phyloP scores from a whole-genome alignment of 108 stramenopile genomes.

The Cyclotella baltica region DNA sequence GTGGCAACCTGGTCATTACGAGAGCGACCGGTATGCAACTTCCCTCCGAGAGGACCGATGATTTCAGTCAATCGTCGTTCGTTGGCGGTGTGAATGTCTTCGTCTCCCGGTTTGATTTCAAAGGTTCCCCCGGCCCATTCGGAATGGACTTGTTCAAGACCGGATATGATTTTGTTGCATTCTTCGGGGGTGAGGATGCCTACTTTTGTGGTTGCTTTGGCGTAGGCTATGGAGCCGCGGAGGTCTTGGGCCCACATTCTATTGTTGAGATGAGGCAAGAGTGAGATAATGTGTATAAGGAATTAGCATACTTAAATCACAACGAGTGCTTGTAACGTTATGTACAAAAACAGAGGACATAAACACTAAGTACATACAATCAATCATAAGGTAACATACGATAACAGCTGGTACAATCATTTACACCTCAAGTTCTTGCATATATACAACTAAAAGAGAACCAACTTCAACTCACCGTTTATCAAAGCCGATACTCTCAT shows the following conservation, averaged over 20 bases:
- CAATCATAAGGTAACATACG: no score
- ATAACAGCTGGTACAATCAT: no score
- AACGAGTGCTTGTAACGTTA: no score
- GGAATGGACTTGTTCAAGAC: constrained; percentile 80
- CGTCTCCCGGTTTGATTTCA: constrained; percentile 91
- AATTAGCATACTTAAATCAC: no score
- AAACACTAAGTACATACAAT: no score
- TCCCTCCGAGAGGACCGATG: constrained; percentile 93
- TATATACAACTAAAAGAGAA: no score
- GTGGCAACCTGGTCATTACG: constrained; percentile 99
- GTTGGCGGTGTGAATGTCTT: constrained; percentile 99
- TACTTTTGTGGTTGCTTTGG: constrained; percentile 87
- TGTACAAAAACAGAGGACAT: no score
- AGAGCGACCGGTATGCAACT: constrained; percentile 97
- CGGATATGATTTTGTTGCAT: constrained; percentile 67
- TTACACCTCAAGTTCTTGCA: no score
- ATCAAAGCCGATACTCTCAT: constrained; percentile 95
- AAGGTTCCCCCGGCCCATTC: constrained; percentile 96
- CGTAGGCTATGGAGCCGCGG: constrained; percentile 94
- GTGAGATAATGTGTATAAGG: neutral
- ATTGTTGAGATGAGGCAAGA: neutral
- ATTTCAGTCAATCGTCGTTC: constrained; percentile 98
- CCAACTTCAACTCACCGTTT: constrained; percentile 79
- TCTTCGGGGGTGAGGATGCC: constrained; percentile 94
- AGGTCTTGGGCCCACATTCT: constrained; percentile 98